phyloP scores from a whole-genome alignment of 2,329 filamentous ascomycete species.

The Pseudogymnoascus sp. region DNA sequence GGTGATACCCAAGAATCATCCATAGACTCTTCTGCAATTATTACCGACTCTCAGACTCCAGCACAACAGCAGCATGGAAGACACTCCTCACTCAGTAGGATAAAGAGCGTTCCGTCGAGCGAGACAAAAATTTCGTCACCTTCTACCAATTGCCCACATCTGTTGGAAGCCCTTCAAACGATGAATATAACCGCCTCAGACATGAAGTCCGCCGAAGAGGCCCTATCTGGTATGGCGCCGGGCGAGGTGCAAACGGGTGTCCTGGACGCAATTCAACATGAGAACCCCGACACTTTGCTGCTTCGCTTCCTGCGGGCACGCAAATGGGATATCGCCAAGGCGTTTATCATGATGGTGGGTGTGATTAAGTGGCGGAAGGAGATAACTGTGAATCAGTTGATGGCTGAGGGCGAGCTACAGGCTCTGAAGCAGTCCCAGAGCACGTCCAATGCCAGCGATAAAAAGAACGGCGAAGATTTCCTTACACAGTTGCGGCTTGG shows the following conservation, averaged over 20 bases:
- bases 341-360: conserved; percentile 34
- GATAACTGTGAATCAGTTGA: conserved; percentile 28
- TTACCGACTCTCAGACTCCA: not conserved
- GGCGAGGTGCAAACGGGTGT: conserved; percentile 22
- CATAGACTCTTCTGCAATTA: not conserved
- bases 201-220: not conserved
- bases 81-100: not conserved
- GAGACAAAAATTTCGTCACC: not conserved
- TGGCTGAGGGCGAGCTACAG: conserved; percentile 32
- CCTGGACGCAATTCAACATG: conserved; percentile 24
- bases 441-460: conserved; percentile 22
- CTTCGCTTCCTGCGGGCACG: conserved; percentile 37
- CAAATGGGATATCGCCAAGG: conserved; percentile 36
- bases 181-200: no score
- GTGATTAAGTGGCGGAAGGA: conserved; percentile 34
- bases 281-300: conserved; percentile 34
- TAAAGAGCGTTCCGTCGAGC: not conserved
- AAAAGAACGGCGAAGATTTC: conserved; percentile 24
- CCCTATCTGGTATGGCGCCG: conserved; percentile 35
- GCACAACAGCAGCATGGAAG: not conserved
- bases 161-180: no score
- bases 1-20: not conserved
- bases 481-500: conserved; percentile 33
- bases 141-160: no score
- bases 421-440: conserved; percentile 20